Conservation (phyloP, 495 filamentous ascomycete genomes). For the Halenospora varia region DNA sequence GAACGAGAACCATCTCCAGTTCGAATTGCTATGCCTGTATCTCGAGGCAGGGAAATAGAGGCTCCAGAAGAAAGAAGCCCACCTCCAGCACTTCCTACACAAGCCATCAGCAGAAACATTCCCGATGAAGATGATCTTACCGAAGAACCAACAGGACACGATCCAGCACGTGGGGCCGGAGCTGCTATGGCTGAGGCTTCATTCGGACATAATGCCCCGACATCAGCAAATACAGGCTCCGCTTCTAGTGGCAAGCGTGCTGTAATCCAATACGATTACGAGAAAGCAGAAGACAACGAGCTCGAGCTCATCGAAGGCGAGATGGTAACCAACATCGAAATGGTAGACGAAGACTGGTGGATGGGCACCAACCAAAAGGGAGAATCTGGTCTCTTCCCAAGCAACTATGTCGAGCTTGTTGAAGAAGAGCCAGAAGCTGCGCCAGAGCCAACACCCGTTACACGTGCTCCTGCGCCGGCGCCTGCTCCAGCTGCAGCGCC, state of each 20-base stretch:
- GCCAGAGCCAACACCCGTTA: slow-evolving; percentile 24
- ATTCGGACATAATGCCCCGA: slow-evolving; percentile 30
- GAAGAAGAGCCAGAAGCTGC: slow-evolving; percentile 44
- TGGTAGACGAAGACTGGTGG: slow-evolving; percentile 99
- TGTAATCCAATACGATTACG: slow-evolving; percentile 89
- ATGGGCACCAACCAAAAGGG: slow-evolving; percentile 79
- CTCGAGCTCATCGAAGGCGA: slow-evolving; percentile 88
- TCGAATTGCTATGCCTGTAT: slow-evolving; percentile 82
- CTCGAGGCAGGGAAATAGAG: slow-evolving; percentile 51
- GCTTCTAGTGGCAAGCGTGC: slow-evolving; percentile 58
- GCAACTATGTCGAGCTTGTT: slow-evolving; percentile 90
- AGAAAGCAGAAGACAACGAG: slow-evolving; percentile 96
- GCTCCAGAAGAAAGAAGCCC: slow-evolving; percentile 38
- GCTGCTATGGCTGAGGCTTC: slow-evolving; percentile 33
- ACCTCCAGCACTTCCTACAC: slow-evolving; percentile 46
- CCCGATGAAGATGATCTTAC: slow-evolving; percentile 60
- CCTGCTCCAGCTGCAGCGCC: slow-evolving; percentile 25
- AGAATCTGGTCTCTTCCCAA: slow-evolving; percentile 87
- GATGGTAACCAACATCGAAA: slow-evolving; percentile 89
- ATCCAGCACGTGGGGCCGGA: slow-evolving; percentile 56
- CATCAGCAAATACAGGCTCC: slow-evolving; percentile 16
- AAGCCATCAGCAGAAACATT: slow-evolving; percentile 53
- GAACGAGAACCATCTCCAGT: slow-evolving; percentile 67
- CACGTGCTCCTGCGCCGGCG: slow-evolving; percentile 27
- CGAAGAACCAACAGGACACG: slow-evolving; percentile 56